phyloP scores from a whole-genome alignment of 2,329 filamentous ascomycete species.

The Phyllosticta citrichinensis region DNA sequence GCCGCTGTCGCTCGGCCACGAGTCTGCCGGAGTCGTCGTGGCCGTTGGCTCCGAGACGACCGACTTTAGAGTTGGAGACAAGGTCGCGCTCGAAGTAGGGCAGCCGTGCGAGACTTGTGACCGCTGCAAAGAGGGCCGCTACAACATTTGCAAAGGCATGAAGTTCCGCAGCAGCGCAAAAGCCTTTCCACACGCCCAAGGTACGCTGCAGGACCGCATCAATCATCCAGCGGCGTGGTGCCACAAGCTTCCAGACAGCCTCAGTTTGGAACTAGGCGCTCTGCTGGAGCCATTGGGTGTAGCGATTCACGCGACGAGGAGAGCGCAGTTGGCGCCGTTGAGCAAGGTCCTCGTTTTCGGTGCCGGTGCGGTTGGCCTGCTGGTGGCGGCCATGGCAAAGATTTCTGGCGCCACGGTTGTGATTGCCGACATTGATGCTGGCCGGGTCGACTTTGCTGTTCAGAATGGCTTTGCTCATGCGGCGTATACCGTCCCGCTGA shows the following conservation, averaged over 20 bases:
- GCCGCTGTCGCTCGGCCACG: conserved; percentile 71
- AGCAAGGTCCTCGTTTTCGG: conserved; percentile 49
- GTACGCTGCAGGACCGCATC: conserved; percentile 52
- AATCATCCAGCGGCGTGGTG: conserved; percentile 53
- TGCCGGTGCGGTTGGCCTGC: conserved; percentile 50
- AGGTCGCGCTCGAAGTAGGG: conserved; percentile 87
- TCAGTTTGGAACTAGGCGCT: conserved; percentile 47
- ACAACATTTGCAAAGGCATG: conserved; percentile 53
- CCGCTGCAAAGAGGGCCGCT: conserved; percentile 46
- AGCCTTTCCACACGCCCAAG: conserved; percentile 51
- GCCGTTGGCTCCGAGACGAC: conserved; percentile 59
- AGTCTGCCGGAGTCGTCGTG: conserved; percentile 70
- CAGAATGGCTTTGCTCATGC: conserved; percentile 39
- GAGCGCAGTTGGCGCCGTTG: conserved; percentile 38
- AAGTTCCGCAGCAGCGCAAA: conserved; percentile 51
- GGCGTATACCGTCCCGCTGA: conserved; percentile 37
- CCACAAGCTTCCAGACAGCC: conserved; percentile 44
- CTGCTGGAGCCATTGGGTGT: conserved; percentile 52
- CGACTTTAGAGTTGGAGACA: conserved; percentile 60
- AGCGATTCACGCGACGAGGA: conserved; percentile 48
- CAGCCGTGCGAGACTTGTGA: conserved; percentile 62
- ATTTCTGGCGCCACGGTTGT: conserved; percentile 46
- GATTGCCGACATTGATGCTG: conserved; percentile 51
- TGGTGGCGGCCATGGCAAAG: conserved; percentile 48
- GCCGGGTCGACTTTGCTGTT: conserved; percentile 46